phyloP scores from a whole-genome alignment of 2,329 filamentous ascomycete genomes.

The Xylariaceae sp. region DNA sequence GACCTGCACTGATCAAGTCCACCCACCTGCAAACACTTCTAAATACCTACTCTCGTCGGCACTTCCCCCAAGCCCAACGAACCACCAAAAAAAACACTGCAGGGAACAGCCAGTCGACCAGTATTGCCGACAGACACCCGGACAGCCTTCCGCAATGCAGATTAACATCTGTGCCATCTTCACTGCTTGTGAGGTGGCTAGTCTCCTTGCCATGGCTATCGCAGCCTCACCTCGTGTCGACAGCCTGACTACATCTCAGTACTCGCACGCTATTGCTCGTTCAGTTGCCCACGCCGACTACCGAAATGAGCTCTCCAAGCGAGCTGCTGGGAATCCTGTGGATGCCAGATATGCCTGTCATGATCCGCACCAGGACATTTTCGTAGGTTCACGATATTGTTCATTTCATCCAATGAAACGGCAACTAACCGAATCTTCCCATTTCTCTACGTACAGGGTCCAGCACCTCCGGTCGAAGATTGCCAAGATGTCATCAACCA shows the following conservation, averaged over 20 bases:
- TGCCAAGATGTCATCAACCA: slow-evolving; percentile 25
- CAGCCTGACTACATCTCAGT: neutral
- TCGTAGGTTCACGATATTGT: slow-evolving; percentile 10
- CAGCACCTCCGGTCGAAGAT: slow-evolving; percentile 26
- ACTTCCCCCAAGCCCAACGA: too few species aligned
- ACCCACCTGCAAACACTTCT: too few species aligned
- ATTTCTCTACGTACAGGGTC: slow-evolving; percentile 14
- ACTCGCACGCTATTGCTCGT: neutral
- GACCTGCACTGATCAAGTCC: too few species aligned
- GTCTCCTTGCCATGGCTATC: slow-evolving; percentile 4
- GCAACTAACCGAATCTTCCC: neutral
- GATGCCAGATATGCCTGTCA: slow-evolving; percentile 24
- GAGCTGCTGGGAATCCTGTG: neutral
- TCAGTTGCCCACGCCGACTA: neutral
- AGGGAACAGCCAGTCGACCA: neutral
- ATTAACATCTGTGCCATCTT: neutral
- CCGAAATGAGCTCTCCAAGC: neutral
- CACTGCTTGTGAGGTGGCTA: slow-evolving; percentile 3
- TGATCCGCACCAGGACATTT: slow-evolving; percentile 18
- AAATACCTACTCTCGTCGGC: too few species aligned
- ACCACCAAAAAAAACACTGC: too few species aligned
- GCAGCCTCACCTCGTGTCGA: neutral
- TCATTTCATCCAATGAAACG: neutral
- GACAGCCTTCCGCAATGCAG: slow-evolving; percentile 11
- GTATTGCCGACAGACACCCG: too few species aligned